phyloP scores from a whole-genome alignment of 1,284 basidiomycete species.

The Leccinum laetum region DNA sequence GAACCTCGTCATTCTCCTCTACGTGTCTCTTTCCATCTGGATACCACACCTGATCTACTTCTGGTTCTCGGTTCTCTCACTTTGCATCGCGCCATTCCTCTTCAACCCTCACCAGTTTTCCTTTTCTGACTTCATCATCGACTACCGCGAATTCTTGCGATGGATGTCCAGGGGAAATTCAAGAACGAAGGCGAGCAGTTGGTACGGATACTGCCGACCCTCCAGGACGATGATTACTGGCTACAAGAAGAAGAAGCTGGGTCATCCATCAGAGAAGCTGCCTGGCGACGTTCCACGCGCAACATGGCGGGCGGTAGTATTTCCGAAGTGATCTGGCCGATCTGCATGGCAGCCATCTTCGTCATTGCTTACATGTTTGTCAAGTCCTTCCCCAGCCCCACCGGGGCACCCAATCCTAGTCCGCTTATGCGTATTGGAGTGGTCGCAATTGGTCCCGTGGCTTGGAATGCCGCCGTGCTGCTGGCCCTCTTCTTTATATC shows the following conservation, averaged over 20 bases:
- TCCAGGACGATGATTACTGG: conserved; percentile 96
- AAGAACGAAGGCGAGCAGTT: conserved; percentile 92
- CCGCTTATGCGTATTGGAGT: conserved; percentile 91
- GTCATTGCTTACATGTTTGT: conserved; percentile 90
- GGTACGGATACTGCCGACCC: conserved; percentile 97
- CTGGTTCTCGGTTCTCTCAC: conserved; percentile 91
- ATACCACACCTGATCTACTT: conserved; percentile 96
- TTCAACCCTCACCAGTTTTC: conserved; percentile 99
- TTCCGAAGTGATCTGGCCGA: conserved; percentile 88
- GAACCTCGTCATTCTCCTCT: conserved; percentile 86
- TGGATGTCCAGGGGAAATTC: conserved; percentile 99
- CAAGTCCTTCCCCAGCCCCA: conserved; percentile 77
- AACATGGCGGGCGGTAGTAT: conserved; percentile 81
- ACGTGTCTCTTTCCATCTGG: conserved; percentile 89
- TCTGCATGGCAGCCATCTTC: conserved; percentile 78
- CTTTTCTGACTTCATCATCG: conserved; percentile 93
- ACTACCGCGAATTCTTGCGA: conserved; percentile 95
- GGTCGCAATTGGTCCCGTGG: conserved; percentile 91
- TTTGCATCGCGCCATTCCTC: conserved; percentile 93
- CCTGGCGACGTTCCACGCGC: conserved; percentile 92
- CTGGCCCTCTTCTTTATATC: conserved; percentile 89
- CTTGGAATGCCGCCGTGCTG: conserved; percentile 93
- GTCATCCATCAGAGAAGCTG: conserved; percentile 94
- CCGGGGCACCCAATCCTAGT: conserved; percentile 66
- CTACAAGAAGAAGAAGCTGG: conserved; percentile 97